Evolutionary conservation across 164 flowering plant species (phyloP), one percentile per base, ranked within the genome.

Genomic region (Vitis rupestris): DNA sequence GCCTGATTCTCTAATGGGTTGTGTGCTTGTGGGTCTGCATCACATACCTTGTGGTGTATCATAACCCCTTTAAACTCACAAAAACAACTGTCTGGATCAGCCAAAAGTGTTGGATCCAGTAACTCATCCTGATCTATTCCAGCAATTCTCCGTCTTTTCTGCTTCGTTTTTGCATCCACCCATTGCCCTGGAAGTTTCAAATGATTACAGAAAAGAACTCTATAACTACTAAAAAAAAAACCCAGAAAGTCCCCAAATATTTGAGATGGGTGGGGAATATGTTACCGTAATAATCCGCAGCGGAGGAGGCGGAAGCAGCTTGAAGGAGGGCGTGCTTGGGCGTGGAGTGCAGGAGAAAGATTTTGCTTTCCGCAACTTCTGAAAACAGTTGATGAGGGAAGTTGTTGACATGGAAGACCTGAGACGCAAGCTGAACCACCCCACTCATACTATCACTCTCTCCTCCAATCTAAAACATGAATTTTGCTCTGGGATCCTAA

Each of bases 121-220:
- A 92, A 73, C 58, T 94, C 97, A 66, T 90, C 95, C 76, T 94
- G 97, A 68, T 94, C 97, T n/a, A 90, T 57, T 1, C 94, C 97
- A 53, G 97, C 97, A 75, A 92, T 77, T 59, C 65, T 77, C 68
- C 58, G 68, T 68, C 58, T 83, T 63, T 66, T 84, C 60, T 66
- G 70, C 80, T 80, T 72, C 52, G 48, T 76, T 59, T 60, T 52
- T 8, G 23, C 70, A 60, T 79, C 86, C 71, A 70, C 55, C 72
- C 68, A 66, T 75, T 69, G 79, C 72, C 80, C 92, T 85, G 85
- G 19, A 72, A 47, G 61, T n/a, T 59, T 9, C 2, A 19, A n/a
- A 9, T 14, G 2, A 31, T 15, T 19, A 37, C 10, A 57, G 11
- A 48, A 23, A 14, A 10, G 37, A 17, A 58, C 10, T 37, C 16